Base-by-base conservation (phyloP, 2,329 filamentous ascomycete genomes). In the Volutella citrinella region DNA sequence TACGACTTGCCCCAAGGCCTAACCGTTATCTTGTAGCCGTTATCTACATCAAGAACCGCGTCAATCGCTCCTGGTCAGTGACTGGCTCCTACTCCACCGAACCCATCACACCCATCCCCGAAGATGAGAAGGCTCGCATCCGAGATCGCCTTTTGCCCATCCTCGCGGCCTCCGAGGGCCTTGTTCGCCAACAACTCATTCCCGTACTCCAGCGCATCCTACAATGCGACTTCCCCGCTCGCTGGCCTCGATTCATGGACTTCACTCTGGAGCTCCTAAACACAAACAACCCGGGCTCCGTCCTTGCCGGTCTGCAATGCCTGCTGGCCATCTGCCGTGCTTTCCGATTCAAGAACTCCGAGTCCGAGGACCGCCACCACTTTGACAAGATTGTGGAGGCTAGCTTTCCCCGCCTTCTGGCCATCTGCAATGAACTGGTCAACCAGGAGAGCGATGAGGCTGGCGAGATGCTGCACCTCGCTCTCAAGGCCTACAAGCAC, bases 401-500 rank as follows among this genome's bases (percentile, higher is more conserved):
- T 40, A 88, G 87, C 39, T 98, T 98, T 66, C 89, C 93, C 14
- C 82, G 89, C 46, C 72, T 97, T 45, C 71, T 97, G 49, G 74
- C 76, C 43, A 93, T 98, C 55, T 94, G 90, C 51, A 89, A 87
- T 57, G 84, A 87, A 61, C 70, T 97, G 52, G 84, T 95, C 27
- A 84, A 87, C 49, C 90, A 97, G 68, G 87, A 87, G 57, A 95
- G 87, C 59, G 72, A 94, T 50, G 93, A 98, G 65, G 93, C 91
- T 13, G 91, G 87, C 40, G 93, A 97, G 69, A 97, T 98, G 86
- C 73, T 98, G 50, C 86, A 94, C 59, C 83, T 94, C 38, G 87
- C 94, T 35, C 76, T 98, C 56, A 98, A 98, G 72, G 84, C 89
- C 22, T 98, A 95, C 68, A 98, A 98, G 69, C 91, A 98, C 68